Conservation (phyloP, 169 alveolate species). For the Eimeria maxima region DNA sequence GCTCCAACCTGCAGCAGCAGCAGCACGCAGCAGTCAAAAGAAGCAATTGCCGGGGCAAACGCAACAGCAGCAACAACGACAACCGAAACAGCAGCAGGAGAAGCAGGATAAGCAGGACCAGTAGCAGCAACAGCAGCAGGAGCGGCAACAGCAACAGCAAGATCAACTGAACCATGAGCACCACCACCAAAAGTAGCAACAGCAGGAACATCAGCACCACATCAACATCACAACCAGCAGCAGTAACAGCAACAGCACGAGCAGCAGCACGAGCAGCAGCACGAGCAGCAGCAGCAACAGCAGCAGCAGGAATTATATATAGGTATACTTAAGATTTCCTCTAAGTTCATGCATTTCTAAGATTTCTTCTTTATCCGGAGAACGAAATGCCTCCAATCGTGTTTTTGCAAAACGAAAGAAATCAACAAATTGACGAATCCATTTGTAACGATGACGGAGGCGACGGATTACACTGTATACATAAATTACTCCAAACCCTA, state of each 20-base stretch:
- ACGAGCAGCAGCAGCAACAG: constrained; percentile 1
- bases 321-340: background rate
- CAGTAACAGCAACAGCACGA: constrained; percentile 27
- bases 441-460: constrained; percentile 25
- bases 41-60: constrained; percentile 21
- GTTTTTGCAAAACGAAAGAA: constrained; percentile 31
- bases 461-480: constrained; percentile 5
- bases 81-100: background rate
- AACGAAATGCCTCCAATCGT: constrained; percentile 1
- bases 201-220: constrained; percentile 9
- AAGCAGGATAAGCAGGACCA: constrained; percentile 1
- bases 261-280: background rate
- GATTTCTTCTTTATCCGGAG: background rate
- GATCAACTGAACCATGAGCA: background rate
- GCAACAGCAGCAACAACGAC: background rate
- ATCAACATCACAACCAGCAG: background rate
- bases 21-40: background rate
- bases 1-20: constrained; percentile 37
- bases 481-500: background rate
- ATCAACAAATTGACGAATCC: background rate
- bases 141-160: background rate
- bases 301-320: background rate
- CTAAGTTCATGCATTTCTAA: background rate
- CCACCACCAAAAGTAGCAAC: background rate
- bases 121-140: constrained; percentile 3